Evolutionary conservation across 164 flowering plant species (phyloP), one percentile per base, ranked within the genome.

Genomic region (Liriodendron chinense): DNA sequence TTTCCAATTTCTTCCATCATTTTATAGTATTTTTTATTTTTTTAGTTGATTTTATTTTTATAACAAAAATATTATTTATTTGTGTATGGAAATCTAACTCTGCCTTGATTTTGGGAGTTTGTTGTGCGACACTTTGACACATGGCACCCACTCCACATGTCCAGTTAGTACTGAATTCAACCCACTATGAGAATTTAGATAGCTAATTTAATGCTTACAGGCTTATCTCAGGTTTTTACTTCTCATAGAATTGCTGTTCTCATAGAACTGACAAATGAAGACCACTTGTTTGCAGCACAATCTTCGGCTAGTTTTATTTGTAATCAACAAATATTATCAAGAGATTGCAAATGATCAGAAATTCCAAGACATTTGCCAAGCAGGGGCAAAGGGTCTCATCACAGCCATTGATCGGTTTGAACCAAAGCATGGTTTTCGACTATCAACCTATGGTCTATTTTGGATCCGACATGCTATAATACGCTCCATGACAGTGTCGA

Each of bases 381-480:
- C 95, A 43, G 98, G 99, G 70, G 95, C 87, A 10, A 89, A 86
- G 81, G 99, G 99, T 72, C 95, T 96, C 21, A 94, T 94, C 34
- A 91, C 85, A 61, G 95, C 95, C 20, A 92, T 96, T 57, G 98
- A 96, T 78, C 95, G 99, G 26, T 96, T 96, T 86, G 97, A 96
- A 80, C 97, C 95, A 18, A 88, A 84, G 9, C 87, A 90, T 78
- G 92, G 80, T 73, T 84, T 86, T 26, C 88, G 88, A 63, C 89
- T 95, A 24, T 95, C 99, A 68, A 93, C 99, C 8, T 96, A 96
- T 77, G 85, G 90, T 74, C 83, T 96, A 14, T 96, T 94, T 78
- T 96, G 98, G 98, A 96, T 96, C 53, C 87, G 99, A 74, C 96
- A 92, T 87, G 89, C 95, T 72, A 94, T 96, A 68, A 87, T 85